Evolutionary conservation across 331 rosid genomes (phyloP), one percentile per base, ranked within the genome.

Genomic region (Spiraea crenata): DNA sequence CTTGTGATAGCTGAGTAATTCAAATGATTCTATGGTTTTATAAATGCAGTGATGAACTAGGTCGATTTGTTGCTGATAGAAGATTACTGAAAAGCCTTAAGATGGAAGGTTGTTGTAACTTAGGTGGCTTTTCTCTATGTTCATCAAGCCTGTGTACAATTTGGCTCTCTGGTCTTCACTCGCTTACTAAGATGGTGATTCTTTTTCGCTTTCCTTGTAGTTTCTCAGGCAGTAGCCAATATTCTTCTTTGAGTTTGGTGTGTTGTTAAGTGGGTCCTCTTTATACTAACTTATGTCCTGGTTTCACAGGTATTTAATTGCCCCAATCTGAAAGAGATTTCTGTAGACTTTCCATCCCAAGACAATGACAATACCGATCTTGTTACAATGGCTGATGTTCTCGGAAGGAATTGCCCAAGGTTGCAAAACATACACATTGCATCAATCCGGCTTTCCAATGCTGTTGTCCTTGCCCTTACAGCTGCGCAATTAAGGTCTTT

Each of bases 381-480:
- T 71, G n/a, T 67, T 38, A 14, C 87, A n/a, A 73, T 89, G 91
- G 85, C 79, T 62, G 93, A 87, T 44, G 62, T 81, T 67, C 61
- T 91, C 80, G 99, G 87, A 73, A 86, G 93, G 85, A 77, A 84
- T 67, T 95, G 99, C 62, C 85, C 78, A 7, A 91, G 85, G 86
- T 71, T 95, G 72, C 92, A 89, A 71, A 95, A 89, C 74, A 83
- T 95, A 73, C 99, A 95, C 79, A 85, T 95, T 57, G 95, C 99
- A 72, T 91, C 99, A 6, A n/a, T 67, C 56, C 76, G 79, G 72
- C 97, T 95, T 72, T 91, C 99, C 74, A 95, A 95, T 74, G 68
- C 96, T 58, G 87, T 78, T 34, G 97, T 95, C 71, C 96, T 95
- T 25, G 95, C 99, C 57, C 97, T 95, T 71, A 82, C 99, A 38